Percentiles rank a stretch among this genome's conserved stretches.
These are phyloP conservation scores for Gyrodon lividus DNA, from an alignment of 768 basidiomycete species.

Conservation along the genomic window DNA sequence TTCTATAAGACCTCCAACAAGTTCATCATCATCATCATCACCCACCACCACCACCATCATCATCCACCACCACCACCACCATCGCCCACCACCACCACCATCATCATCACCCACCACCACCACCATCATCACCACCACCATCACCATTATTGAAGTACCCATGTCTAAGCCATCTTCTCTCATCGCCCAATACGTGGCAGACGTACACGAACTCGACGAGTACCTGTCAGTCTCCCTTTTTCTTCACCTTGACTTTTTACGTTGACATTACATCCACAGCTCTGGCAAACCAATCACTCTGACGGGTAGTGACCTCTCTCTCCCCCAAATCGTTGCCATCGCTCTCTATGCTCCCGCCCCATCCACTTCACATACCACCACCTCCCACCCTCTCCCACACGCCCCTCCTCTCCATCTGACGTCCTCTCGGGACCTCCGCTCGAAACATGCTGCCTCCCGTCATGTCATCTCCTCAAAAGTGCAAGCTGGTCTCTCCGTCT, in stretches of 20 bases:
- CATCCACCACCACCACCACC: background rate
- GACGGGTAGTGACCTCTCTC: slow-evolving; percentile 69
- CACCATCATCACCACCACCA: background rate
- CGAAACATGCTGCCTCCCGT: slow-evolving; percentile 61
- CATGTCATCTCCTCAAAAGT: slow-evolving; percentile 67
- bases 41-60: background rate
- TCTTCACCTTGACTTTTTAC: background rate
- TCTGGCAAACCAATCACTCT: slow-evolving; percentile 61
- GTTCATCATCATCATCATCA: background rate
- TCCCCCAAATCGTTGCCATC: slow-evolving; percentile 75
- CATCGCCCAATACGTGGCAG: slow-evolving; percentile 55
- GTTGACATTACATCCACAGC: slow-evolving; percentile 34
- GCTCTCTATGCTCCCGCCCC: slow-evolving; percentile 56
- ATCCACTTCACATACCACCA: slow-evolving; percentile 50
- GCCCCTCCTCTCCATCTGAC: slow-evolving; percentile 25
- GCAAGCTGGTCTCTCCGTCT: slow-evolving; percentile 64
- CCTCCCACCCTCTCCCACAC: slow-evolving; percentile 5
- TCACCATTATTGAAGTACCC: background rate
- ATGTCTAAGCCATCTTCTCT: slow-evolving; percentile 29
- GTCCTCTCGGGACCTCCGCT: slow-evolving; percentile 32
- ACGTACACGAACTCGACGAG: slow-evolving; percentile 58
- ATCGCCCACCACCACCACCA: background rate
- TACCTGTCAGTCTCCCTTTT: slow-evolving; percentile 52
- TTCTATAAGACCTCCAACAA: background rate
- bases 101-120: background rate